Percentiles rank a stretch among this genome's conserved stretches.
These are phyloP conservation scores for Suaeda aralocaspica DNA, from an alignment of 148 eudicot genomes.

Conservation along the genomic window DNA sequence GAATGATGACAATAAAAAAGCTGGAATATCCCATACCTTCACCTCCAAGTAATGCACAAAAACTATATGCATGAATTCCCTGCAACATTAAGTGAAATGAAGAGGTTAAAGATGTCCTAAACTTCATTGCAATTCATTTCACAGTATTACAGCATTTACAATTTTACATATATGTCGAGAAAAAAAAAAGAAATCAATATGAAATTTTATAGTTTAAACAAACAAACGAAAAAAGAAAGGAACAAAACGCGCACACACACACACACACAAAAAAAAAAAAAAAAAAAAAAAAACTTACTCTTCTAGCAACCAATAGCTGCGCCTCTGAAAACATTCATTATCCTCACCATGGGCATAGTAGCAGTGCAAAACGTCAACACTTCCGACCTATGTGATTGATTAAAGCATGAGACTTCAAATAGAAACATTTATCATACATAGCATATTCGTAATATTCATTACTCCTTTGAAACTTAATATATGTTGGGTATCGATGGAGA, in stretches of 20 bases:
- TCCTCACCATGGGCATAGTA: slow-evolving; percentile 69
- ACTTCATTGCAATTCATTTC: neutral
- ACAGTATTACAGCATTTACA: neutral
- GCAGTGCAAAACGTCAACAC: slow-evolving; percentile 57
- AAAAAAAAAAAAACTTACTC: slow-evolving; percentile 42
- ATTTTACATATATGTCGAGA: neutral
- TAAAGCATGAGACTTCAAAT: slow-evolving; percentile 20
- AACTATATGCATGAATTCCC: slow-evolving; percentile 56
- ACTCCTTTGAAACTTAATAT: too few species aligned
- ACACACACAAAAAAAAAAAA: too few species aligned
- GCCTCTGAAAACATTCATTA: slow-evolving; percentile 56
- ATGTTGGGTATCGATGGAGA: too few species aligned
- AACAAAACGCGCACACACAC: too few species aligned
- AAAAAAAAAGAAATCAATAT: slow-evolving; percentile 12
- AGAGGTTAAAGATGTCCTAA: slow-evolving; percentile 1
- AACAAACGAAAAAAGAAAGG: too few species aligned
- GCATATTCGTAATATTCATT: neutral
- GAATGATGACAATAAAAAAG: neutral
- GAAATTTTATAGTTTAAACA: too few species aligned
- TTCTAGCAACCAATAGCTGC: slow-evolving; percentile 65
- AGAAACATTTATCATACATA: neutral
- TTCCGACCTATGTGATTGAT: slow-evolving; percentile 46
- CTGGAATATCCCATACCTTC: slow-evolving; percentile 31
- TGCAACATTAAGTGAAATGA: slow-evolving; percentile 30
- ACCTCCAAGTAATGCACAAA: slow-evolving; percentile 65